Evolutionary conservation across 2,329 filamentous ascomycete species (phyloP).

Genomic region (Aulographum hederae): DNA sequence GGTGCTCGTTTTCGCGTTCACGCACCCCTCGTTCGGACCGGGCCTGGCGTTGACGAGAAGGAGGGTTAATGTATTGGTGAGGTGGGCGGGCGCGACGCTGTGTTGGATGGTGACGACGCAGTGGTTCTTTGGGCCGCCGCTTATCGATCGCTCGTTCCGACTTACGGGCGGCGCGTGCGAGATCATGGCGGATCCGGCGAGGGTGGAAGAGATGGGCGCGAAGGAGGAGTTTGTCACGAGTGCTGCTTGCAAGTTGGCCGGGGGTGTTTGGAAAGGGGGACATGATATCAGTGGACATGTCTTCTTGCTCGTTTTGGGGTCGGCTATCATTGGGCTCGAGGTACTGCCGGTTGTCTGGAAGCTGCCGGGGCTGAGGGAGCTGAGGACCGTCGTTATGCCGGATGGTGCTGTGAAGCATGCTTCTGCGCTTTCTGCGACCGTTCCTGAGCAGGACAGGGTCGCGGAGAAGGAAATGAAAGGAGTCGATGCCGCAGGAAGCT

Average conservation of each 20-base stretch:
- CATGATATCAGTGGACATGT: slow-evolving; percentile 95
- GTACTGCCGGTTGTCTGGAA: slow-evolving; percentile 42
- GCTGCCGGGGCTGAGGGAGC: slow-evolving; percentile 32
- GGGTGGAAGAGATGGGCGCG: slow-evolving; percentile 24
- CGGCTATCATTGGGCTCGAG: slow-evolving; percentile 67
- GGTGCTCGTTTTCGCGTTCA: slow-evolving; percentile 50
- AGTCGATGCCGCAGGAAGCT: slow-evolving; percentile 14
- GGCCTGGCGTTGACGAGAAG: slow-evolving; percentile 15
- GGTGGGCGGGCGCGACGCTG: slow-evolving; percentile 55
- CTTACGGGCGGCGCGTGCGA: slow-evolving; percentile 77
- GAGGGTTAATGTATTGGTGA: slow-evolving; percentile 35
- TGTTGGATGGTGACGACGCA: slow-evolving; percentile 83
- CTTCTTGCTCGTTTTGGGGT: slow-evolving; percentile 75
- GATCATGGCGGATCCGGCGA: slow-evolving; percentile 29
- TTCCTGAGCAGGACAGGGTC: slow-evolving; percentile 20
- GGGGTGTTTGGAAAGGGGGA: slow-evolving; percentile 77
- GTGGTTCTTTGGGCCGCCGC: slow-evolving; percentile 84
- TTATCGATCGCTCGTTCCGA: slow-evolving; percentile 82
- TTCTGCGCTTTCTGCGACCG: slow-evolving; percentile 10
- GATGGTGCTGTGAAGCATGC: slow-evolving; percentile 39
- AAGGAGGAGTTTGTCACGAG: slow-evolving; percentile 41
- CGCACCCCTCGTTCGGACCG: slow-evolving; percentile 40
- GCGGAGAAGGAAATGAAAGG: slow-evolving; percentile 10
- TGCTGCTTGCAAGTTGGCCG: slow-evolving; percentile 63
- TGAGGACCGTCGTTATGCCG: slow-evolving; percentile 42